phyloP scores from a whole-genome alignment of 768 basidiomycete genomes.

The Xerocomus potaroensis region DNA sequence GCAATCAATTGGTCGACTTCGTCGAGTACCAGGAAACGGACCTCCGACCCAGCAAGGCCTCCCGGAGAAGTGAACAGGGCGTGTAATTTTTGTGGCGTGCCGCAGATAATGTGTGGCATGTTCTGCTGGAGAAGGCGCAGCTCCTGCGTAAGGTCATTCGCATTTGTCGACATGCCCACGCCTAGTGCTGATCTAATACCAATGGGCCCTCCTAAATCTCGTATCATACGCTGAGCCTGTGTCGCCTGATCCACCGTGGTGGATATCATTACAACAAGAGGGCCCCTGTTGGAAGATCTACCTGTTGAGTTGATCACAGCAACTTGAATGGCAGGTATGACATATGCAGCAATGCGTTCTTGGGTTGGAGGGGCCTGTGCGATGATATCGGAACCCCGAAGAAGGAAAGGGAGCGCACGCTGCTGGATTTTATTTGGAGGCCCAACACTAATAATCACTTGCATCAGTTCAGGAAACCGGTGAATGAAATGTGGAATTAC shows the following conservation, averaged over 20 bases:
- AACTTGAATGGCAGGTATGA: slow-evolving; percentile 85
- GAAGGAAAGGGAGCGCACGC: slow-evolving; percentile 90
- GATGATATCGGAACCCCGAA: slow-evolving; percentile 93
- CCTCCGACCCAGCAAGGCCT: slow-evolving; percentile 76
- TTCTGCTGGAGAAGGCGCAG: slow-evolving; percentile 82
- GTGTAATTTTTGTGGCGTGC: slow-evolving; percentile 94
- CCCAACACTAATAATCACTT: slow-evolving; percentile 60
- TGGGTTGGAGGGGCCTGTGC: slow-evolving; percentile 98
- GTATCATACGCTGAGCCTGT: slow-evolving; percentile 92
- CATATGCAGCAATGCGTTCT: slow-evolving; percentile 96
- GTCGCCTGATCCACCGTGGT: slow-evolving; percentile 99
- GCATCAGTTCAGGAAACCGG: slow-evolving; percentile 12
- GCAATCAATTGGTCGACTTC: slow-evolving; percentile 99
- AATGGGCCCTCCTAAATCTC: slow-evolving; percentile 90
- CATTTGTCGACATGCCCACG: slow-evolving; percentile 68
- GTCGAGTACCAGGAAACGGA: slow-evolving; percentile 91
- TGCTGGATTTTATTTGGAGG: slow-evolving; percentile 99
- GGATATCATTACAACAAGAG: slow-evolving; percentile 85
- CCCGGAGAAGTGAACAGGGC: slow-evolving; percentile 82
- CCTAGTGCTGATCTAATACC: slow-evolving; percentile 89
- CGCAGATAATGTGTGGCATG: slow-evolving; percentile 93
- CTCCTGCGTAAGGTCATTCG: slow-evolving; percentile 65
- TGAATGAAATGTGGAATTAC: slow-evolving; percentile 42
- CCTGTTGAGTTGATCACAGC: slow-evolving; percentile 60
- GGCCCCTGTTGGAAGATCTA: slow-evolving; percentile 66